Evolutionary conservation across 2,329 filamentous ascomycete genomes (phyloP), one percentile per base, ranked within the genome.

Genomic region (Scleromitrula shiraiana): DNA sequence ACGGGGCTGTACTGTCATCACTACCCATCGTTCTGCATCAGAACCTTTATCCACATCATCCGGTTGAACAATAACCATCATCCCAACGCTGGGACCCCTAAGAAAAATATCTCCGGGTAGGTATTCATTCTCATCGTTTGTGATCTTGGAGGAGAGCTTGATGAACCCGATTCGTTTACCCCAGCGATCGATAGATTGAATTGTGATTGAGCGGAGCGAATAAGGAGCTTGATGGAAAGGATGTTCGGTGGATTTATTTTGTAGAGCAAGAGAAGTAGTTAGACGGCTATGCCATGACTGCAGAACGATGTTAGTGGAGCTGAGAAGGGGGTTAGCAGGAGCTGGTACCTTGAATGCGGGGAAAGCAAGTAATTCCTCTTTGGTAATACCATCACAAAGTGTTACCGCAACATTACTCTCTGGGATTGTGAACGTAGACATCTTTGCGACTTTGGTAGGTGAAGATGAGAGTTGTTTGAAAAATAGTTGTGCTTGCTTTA

Each of bases 1-100:
- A 38, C 79, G 74, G 19, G 78, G 74, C 62, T 82, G 78, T 23
- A 81, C 71, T 0, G 78, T 82, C 44, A 83, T 60, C 1, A 82
- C 64, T 7, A 74, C 77, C 59, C 78, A 73, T 46, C 75, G 70
- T 64, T 81, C 75, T 7, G 57, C 53, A 12, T 70, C 61, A 1
- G 61, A 14, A 53, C 46, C 5, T 41, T 1, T 51, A 8, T n/a
- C n/a, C n/a, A 56, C 63, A 57, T 80, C 76, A 41, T 78, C 72
- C 0, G 77, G 77, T 7, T 59, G 56, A 2, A 64, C 53, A 3
- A 63, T 37, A 5, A 64, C 69, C 7, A 82, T 70, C 72, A 82
- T 77, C 20, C 71, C 78, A 36, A 82, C 78, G 57, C 72, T 75
- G n/a, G 76, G 72, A 0, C 79, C 79, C 30, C 79, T 72, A 2